phyloP scores from a whole-genome alignment of 75 land plant genomes.

The Cunninghamia lanceolata region DNA sequence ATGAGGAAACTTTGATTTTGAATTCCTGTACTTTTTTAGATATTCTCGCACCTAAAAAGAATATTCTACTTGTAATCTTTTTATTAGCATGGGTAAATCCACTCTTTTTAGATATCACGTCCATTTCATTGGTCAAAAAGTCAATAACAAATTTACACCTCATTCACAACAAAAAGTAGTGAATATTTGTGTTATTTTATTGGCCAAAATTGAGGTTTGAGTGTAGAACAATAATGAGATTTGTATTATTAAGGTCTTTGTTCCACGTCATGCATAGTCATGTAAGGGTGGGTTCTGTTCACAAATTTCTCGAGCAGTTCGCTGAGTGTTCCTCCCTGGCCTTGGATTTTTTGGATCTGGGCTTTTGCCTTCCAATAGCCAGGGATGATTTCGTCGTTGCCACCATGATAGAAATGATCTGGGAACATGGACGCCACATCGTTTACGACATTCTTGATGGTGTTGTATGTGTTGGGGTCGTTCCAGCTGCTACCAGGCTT shows the following conservation, averaged over 20 bases:
- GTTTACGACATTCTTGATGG: conserved; percentile 52
- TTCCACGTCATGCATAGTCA: conserved; percentile 73
- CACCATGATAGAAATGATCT: conserved; percentile 68
- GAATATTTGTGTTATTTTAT: no score
- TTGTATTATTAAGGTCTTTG: conserved; percentile 71
- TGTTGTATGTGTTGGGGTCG: conserved; percentile 66
- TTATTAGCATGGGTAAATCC: no score
- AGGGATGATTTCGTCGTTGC: conserved; percentile 74
- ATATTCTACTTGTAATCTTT: no score
- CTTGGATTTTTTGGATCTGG: conserved; percentile 31
- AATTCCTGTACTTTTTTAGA: no score
- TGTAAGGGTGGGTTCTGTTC: conserved; percentile 53
- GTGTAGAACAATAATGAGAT: conserved; percentile 52
- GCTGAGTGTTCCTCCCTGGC: conserved; percentile 44
- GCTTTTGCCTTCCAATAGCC: conserved; percentile 76
- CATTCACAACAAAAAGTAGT: no score
- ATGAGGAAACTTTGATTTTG: no score
- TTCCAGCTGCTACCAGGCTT: conserved; percentile 33
- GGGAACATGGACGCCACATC: conserved; percentile 70
- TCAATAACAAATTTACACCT: no score
- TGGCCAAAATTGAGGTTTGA: no score
- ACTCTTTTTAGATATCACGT: no score
- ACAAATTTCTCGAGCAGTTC: conserved; percentile 58
- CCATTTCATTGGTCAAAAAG: no score
- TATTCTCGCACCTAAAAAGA: no score